Evolutionary conservation across 2,329 filamentous ascomycete species (phyloP), one percentile per base, ranked within the genome.

Genomic region (Venturiaceae sp.): DNA sequence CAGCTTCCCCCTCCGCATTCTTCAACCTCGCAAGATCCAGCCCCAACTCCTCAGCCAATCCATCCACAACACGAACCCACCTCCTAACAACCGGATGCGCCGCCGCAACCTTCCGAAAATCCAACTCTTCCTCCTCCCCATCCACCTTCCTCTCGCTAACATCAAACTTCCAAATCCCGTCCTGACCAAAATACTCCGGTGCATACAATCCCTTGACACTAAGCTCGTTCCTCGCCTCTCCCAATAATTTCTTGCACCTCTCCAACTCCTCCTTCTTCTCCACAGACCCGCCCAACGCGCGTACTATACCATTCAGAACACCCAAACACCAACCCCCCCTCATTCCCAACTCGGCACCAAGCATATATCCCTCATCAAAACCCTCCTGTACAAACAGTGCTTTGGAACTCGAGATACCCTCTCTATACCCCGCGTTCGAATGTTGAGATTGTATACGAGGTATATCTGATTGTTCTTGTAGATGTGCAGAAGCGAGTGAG

Each of bases 291-390:
- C 81, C 63, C n/a, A n/a, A n/a, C 9, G 83, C 82, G 14, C 74
- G 73, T 0, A 76, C 71, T 21, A 96, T 72, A 0, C 87, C 90
- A 66, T 95, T 89, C 5, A 96, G 68, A 3, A 89, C 74, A 0
- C 94, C 94, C 3, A 95, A 71, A 13, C 95, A 74, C 63, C 83
- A 84, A 0, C 94, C 94, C 0, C 85, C 86, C 30, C 80, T 79
- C 63, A 88, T 71, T 0, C 92, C 94, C 32, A 97, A 75, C 55
- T 86, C 84, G 0, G 90, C 92, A 13, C 94, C 94, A 0, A 97
- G 78, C 14, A 84, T 79, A 69, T 91, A 97, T 0, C 92, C 92
- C 63, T 92, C 89, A 69, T 99, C 94, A 68, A 99, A 97, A 0
- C 92, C 92, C 14, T 79, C 79, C 72, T 99, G 94, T 28, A 96